These are phyloP conservation scores for Citrus maxima DNA, from an alignment of 345 rosid genomes.

Conservation along the genomic window DNA sequence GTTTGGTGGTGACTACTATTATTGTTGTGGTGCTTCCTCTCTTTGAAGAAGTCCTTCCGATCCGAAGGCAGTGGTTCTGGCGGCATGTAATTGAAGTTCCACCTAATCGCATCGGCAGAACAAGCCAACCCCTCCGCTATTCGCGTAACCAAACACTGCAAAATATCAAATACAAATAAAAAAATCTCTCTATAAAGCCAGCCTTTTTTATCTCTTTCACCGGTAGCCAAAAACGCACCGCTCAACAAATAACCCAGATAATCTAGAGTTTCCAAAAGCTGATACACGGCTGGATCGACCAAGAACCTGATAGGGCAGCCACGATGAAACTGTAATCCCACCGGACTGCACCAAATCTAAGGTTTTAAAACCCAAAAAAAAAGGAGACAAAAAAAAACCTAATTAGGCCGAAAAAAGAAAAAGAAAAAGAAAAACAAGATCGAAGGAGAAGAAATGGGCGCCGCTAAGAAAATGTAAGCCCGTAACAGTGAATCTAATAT, in stretches of 20 bases:
- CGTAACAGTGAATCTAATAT: background rate
- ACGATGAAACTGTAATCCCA: background rate
- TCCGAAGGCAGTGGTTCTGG: slow-evolving; percentile 88
- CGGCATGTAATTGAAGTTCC: slow-evolving; percentile 69
- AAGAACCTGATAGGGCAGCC: background rate
- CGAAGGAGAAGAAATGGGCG: background rate
- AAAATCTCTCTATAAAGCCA: background rate
- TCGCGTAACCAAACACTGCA: background rate
- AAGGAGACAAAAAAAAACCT: background rate
- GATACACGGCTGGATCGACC: background rate
- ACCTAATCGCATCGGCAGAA: slow-evolving; percentile 44
- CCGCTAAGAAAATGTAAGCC: background rate
- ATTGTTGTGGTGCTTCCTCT: slow-evolving; percentile 51
- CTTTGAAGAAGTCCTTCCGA: slow-evolving; percentile 84
- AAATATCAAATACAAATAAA: background rate
- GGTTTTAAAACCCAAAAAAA: background rate
- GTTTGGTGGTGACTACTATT: slow-evolving; percentile 5
- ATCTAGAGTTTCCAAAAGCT: background rate
- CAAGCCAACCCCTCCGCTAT: slow-evolving; percentile 18
- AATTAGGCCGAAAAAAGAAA: background rate
- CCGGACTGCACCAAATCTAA: slow-evolving; percentile 8
- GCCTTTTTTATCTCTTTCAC: background rate
- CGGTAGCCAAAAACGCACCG: background rate
- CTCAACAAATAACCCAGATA: background rate
- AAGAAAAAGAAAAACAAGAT: background rate